Evolutionary conservation across 2,329 filamentous ascomycete species (phyloP).

Genomic region (Ceratocystis diversiconidia): DNA sequence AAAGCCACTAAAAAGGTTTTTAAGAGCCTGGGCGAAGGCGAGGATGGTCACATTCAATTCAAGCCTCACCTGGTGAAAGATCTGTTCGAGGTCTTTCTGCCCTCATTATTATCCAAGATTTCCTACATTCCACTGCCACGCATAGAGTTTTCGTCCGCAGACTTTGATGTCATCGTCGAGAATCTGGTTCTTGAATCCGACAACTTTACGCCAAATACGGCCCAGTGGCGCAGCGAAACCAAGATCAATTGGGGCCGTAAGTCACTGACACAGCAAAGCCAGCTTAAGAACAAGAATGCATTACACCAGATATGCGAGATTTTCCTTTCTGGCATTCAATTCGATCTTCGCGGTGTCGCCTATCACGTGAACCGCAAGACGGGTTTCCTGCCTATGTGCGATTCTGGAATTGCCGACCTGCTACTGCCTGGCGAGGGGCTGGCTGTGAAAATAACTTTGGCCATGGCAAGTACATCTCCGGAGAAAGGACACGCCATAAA

Average conservation of each 20-base stretch:
- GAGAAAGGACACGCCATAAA: conserved; percentile 43
- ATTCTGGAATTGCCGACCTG: conserved; percentile 79
- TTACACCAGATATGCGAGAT: conserved; percentile 28
- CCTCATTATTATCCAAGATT: conserved; percentile 65
- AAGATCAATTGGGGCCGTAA: conserved; percentile 93
- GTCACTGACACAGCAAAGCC: conserved; percentile 63
- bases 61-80: conserved; percentile 91
- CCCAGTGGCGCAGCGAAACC: conserved; percentile 83
- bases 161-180: conserved; percentile 79
- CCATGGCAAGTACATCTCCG: conserved; percentile 46
- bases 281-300: conserved; percentile 59
- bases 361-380: conserved; percentile 93
- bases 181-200: conserved; percentile 92
- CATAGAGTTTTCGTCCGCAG: conserved; percentile 77
- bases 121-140: conserved; percentile 86
- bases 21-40: conserved; percentile 70
- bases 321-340: conserved; percentile 78
- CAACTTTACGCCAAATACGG: conserved; percentile 85
- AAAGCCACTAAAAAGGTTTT: conserved; percentile 71
- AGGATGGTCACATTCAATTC: conserved; percentile 71
- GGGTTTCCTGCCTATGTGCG: conserved; percentile 76
- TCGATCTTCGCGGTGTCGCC: conserved; percentile 79
- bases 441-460: conserved; percentile 41
- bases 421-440: conserved; percentile 77
- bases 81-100: conserved; percentile 71